phyloP scores from a whole-genome alignment of 768 basidiomycete species.

The Paxillus rubicundulus region DNA sequence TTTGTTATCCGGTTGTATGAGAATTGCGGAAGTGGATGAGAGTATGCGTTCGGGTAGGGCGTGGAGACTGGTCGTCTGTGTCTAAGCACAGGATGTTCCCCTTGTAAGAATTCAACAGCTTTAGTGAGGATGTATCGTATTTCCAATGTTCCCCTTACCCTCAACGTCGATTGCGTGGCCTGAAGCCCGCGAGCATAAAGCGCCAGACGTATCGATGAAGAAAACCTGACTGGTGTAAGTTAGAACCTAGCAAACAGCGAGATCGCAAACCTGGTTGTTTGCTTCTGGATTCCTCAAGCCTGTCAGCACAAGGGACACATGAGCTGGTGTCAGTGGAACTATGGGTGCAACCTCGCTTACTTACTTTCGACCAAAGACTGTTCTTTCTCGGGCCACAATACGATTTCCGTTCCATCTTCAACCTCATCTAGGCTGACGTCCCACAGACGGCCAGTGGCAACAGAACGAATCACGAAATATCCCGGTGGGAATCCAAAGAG shows the following conservation, averaged over 20 bases:
- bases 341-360: conserved; percentile 12
- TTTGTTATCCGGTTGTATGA: conserved; percentile 51
- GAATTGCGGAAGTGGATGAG: conserved; percentile 75
- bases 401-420: conserved; percentile 44
- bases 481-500: conserved; percentile 37
- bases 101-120: conserved; percentile 33
- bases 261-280: conserved; percentile 63
- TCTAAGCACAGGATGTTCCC: conserved; percentile 64
- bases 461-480: conserved; percentile 39
- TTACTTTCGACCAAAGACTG: conserved; percentile 75
- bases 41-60: conserved; percentile 76
- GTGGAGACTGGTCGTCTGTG: conserved; percentile 73
- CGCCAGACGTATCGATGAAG: conserved; percentile 77
- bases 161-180: conserved; percentile 84
- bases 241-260: neutral
- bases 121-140: conserved; percentile 5
- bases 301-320: conserved; percentile 25
- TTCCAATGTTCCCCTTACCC: conserved; percentile 39
- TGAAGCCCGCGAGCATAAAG: conserved; percentile 71
- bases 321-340: conserved; percentile 5
- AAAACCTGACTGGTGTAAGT: conserved; percentile 54
- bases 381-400: conserved; percentile 73
- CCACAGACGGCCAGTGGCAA: conserved; percentile 35
- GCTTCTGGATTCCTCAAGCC: conserved; percentile 65
- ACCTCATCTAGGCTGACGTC: conserved; percentile 34